phyloP scores from a whole-genome alignment of 2,329 filamentous ascomycete genomes.

The Hypoxylon sp. region DNA sequence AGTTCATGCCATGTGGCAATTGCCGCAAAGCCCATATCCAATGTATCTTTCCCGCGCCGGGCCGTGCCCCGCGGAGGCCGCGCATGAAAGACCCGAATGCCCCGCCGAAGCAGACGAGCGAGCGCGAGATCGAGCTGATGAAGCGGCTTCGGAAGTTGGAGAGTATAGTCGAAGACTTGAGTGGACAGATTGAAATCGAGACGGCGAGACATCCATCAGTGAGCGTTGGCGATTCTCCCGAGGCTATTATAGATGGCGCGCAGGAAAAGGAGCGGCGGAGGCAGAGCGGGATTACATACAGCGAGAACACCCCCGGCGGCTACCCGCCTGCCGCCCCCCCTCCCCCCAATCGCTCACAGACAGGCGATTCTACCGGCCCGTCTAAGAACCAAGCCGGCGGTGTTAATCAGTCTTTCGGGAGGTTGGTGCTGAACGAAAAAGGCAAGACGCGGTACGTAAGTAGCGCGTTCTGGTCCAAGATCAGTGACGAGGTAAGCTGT shows the following conservation, averaged over 20 bases:
- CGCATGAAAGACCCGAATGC: constrained; percentile 74
- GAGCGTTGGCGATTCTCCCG: constrained; percentile 55
- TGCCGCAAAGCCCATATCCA: constrained; percentile 77
- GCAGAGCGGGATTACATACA: constrained; percentile 36
- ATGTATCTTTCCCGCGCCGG: constrained; percentile 80
- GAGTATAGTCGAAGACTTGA: constrained; percentile 78
- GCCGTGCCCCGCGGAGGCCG: constrained; percentile 75
- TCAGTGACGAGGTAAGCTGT: constrained; percentile 75
- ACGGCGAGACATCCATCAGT: constrained; percentile 53
- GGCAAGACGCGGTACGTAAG: constrained; percentile 79
- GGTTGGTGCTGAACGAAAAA: constrained; percentile 76
- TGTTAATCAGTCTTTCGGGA: constrained; percentile 69
- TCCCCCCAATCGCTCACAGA: constrained; percentile 29
- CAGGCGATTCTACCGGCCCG: constrained; percentile 44
- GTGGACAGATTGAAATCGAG: constrained; percentile 71
- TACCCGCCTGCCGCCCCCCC: constrained; percentile 34
- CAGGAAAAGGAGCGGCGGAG: constrained; percentile 43
- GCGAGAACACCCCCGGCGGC: constrained; percentile 39
- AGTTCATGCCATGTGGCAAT: constrained; percentile 80
- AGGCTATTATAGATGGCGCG: constrained; percentile 47
- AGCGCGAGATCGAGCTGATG: constrained; percentile 75
- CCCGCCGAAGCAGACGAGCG: constrained; percentile 67
- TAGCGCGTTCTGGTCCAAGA: constrained; percentile 79
- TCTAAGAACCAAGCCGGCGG: constrained; percentile 49
- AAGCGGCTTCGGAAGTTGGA: constrained; percentile 79